phyloP scores from a whole-genome alignment of 1,139 yeast genomes.

The Yamadazyma aaseri region DNA sequence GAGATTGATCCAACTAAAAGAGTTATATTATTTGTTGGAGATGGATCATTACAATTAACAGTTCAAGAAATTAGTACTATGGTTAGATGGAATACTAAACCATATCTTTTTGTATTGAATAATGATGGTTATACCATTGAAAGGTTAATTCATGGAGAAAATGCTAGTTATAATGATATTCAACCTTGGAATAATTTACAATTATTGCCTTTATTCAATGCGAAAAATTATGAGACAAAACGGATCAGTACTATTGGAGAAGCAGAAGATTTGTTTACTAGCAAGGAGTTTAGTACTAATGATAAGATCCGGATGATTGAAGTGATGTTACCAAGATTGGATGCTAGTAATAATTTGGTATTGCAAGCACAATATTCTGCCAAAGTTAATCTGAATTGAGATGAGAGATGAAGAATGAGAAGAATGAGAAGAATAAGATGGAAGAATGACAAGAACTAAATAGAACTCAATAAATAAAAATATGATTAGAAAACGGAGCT shows the following conservation, averaged over 20 bases:
- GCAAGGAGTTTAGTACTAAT: constrained; percentile 54
- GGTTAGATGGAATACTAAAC: constrained; percentile 76
- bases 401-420: constrained; percentile 23
- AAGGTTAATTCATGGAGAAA: constrained; percentile 80
- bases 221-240: constrained; percentile 54
- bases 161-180: constrained; percentile 74
- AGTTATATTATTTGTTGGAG: constrained; percentile 83
- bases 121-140: constrained; percentile 90
- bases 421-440: too few species aligned
- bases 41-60: constrained; percentile 86
- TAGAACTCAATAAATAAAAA: too few species aligned
- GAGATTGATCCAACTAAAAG: constrained; percentile 69
- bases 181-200: constrained; percentile 79
- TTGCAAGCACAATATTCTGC: constrained; percentile 77
- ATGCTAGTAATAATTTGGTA: constrained; percentile 72
- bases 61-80: constrained; percentile 85
- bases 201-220: constrained; percentile 70
- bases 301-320: constrained; percentile 75
- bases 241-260: constrained; percentile 67
- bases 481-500: too few species aligned
- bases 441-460: too few species aligned
- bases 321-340: constrained; percentile 76
- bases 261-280: constrained; percentile 55
- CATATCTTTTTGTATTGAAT: constrained; percentile 79
- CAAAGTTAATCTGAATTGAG: constrained; percentile 59